These are phyloP conservation scores for Dothistroma pini DNA, from an alignment of 2,329 filamentous ascomycete species.

Conservation along the genomic window DNA sequence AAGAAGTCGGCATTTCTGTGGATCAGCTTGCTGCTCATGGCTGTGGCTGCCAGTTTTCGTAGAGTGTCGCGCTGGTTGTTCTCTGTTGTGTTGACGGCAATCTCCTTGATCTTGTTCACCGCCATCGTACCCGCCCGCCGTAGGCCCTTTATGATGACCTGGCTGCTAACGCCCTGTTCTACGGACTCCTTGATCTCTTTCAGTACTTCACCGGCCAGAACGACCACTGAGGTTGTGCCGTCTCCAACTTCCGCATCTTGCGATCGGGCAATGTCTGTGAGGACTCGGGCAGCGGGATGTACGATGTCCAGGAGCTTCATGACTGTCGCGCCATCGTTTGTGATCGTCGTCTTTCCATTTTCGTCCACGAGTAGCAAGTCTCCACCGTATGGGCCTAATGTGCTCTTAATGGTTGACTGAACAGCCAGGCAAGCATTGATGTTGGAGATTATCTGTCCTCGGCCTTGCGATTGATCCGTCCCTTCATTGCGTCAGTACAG, in stretches of 20 bases:
- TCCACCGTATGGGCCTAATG: constrained; percentile 92
- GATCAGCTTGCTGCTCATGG: constrained; percentile 99
- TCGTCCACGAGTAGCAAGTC: constrained; percentile 93
- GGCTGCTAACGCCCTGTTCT: constrained; percentile 93
- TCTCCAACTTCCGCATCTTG: constrained; percentile 99
- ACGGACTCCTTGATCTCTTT: constrained; percentile 97
- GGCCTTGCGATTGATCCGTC: constrained; percentile 95
- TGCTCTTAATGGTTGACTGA: constrained; percentile 92
- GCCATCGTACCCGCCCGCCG: constrained; percentile 84
- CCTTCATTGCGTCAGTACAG: constrained; percentile 52
- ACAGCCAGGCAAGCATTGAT: constrained; percentile 98
- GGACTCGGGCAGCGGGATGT: constrained; percentile 92
- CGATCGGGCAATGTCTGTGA: constrained; percentile 96
- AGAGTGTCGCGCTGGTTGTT: constrained; percentile 83
- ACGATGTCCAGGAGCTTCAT: constrained; percentile 99
- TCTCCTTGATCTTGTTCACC: constrained; percentile 99
- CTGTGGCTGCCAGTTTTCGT: constrained; percentile 82
- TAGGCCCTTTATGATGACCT: constrained; percentile 95
- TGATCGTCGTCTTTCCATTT: constrained; percentile 96
- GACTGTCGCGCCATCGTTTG: constrained; percentile 97
- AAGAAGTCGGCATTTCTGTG: constrained; percentile 97
- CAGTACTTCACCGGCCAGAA: constrained; percentile 93
- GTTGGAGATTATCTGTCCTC: constrained; percentile 94
- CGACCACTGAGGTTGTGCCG: constrained; percentile 95
- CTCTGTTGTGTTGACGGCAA: constrained; percentile 80